Conservation (phyloP, 176 grass and related monocot species). For the Cenchrus americanus region DNA sequence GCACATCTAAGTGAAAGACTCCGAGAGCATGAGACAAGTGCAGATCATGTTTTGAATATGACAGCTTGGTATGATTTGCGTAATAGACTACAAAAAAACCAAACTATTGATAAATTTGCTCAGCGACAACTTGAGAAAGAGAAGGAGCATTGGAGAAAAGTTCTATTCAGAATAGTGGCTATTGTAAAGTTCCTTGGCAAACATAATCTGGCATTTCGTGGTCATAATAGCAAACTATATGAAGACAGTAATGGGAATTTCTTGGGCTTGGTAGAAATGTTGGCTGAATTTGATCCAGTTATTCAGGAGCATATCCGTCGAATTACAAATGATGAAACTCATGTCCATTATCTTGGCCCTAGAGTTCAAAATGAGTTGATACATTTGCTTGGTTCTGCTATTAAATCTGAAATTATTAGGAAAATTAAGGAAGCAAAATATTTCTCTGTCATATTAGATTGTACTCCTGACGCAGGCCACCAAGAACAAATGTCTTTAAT, state of each 20-base stretch:
- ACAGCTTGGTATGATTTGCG: no score
- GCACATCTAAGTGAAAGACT: no score
- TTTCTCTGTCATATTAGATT: no score
- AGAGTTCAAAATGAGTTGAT: not conserved
- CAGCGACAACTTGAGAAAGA: not conserved
- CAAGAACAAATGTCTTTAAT: no score
- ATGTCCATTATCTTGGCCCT: not conserved
- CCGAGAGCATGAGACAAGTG: no score
- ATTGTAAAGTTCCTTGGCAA: not conserved
- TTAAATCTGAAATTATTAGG: no score
- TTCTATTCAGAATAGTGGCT: not conserved
- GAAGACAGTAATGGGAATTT: not conserved
- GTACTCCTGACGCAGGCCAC: no score
- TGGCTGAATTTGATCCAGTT: not conserved
- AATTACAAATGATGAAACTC: not conserved
- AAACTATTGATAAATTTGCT: not conserved
- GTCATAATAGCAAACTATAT: not conserved
- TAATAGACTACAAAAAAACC: no score
- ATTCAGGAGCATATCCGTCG: not conserved
- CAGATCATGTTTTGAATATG: no score
- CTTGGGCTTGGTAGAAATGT: not conserved
- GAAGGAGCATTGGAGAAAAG: not conserved
- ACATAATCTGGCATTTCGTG: not conserved
- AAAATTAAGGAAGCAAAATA: no score
- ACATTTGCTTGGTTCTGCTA: not conserved